Evolutionary conservation across 306 rosid species (phyloP), one percentile per base, ranked within the genome.

Genomic region (Inga leiocalycina): DNA sequence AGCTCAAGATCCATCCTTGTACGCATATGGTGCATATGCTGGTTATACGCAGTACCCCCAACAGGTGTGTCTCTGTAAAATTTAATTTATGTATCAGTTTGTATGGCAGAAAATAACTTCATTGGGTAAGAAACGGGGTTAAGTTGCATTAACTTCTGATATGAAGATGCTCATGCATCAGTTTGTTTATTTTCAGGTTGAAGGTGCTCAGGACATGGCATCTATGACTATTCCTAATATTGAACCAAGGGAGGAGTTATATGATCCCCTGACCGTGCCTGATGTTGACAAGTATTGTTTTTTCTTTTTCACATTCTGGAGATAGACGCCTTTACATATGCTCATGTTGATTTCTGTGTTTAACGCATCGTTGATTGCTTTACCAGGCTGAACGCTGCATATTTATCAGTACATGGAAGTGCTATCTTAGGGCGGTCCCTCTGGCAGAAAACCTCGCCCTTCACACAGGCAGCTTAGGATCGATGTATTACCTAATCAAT

Each of bases 41-140:
- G 91, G 97, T 77, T 93, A 91, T 83, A 82, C 94, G 61, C 96
- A 91, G 24, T 93, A 93, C 87, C 93, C 98, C 79, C 98, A 94
- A 75, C 94, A 87, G 87, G 98, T 84, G 82, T 72, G 90, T 80
- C 81, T 75, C 52, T 76, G 71, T 22, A 59, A 34, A 39, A 39
- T 79, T 35, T 71, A 66, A 65, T 85, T 71, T 51, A 24, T 44
- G 4, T 75, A 71, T 59, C 14, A n/a, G 65, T 61, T 61, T 61
- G 34, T 61, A 10, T 69, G 7, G 56, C 35, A 20, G n/a, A 74
- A 39, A 62, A 16, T 52, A 30, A 80, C 72, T 69, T 30, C 39
- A 30, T 44, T 46, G 57, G 79, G 79, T n/a, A 54, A 49, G 64
- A 34, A 49, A 14, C 44, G 9, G 22, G 1, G 5, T 61, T 4